Percentiles rank a stretch among this genome's conserved stretches.
Conservation (phyloP, 108 stramenopile genomes). For the Mediolabrus comicus region DNA sequence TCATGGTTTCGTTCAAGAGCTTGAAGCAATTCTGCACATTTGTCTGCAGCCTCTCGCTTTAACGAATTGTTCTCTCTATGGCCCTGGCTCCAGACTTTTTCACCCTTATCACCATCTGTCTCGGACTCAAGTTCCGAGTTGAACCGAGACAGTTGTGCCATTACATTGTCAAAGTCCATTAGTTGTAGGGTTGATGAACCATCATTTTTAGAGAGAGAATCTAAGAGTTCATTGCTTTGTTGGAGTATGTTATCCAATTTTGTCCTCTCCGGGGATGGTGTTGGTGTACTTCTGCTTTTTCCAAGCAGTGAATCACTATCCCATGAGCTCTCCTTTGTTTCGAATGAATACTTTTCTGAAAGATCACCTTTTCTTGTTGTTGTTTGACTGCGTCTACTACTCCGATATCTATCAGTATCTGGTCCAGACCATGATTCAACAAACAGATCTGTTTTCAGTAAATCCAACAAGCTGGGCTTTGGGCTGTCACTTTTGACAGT, state of each 20-base stretch:
- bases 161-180: conserved; percentile 39
- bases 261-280: not conserved
- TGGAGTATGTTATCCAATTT: conserved; percentile 1
- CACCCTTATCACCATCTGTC: not conserved
- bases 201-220: conserved; percentile 2
- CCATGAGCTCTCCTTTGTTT: not conserved
- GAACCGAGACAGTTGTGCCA: conserved; percentile 30
- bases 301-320: not conserved
- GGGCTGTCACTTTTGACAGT: not conserved
- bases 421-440: conserved; percentile 13
- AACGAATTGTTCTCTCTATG: not conserved
- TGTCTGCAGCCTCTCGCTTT: conserved; percentile 16
- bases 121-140: not conserved
- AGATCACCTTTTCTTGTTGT: not conserved
- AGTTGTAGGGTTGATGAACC: conserved; percentile 20
- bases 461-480: conserved; percentile 4
- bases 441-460: conserved; percentile 17
- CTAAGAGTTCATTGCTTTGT: conserved; percentile 1
- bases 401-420: conserved; percentile 1
- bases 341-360: too few relatives aligned
- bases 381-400: not conserved
- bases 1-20: conserved; percentile 40
- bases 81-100: not conserved
- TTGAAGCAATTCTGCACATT: conserved; percentile 16
- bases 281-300: conserved; percentile 6